Conservation (phyloP, 768 basidiomycete species). For the Myochromella boudieri region DNA sequence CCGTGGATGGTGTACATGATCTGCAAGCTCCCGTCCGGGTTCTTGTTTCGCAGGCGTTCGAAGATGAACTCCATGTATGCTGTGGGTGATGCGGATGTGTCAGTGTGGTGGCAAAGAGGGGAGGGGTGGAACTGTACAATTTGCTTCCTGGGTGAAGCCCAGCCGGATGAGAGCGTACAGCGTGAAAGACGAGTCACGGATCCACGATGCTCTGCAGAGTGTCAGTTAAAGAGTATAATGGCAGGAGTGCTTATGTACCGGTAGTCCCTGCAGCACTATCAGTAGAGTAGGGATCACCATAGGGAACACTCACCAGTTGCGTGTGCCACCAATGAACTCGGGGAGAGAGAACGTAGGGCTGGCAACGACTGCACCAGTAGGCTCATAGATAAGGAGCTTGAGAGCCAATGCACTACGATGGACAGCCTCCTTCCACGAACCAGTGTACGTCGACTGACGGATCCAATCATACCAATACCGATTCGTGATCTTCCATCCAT, state of each 20-base stretch:
- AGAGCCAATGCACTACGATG: constrained; percentile 90
- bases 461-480: constrained; percentile 91
- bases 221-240: background rate
- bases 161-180: constrained; percentile 92
- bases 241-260: constrained; percentile 37
- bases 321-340: constrained; percentile 84
- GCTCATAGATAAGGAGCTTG: constrained; percentile 91
- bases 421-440: constrained; percentile 95
- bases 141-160: constrained; percentile 92
- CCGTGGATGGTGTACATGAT: constrained; percentile 99
- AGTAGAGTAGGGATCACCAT: background rate
- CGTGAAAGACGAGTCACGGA: constrained; percentile 95
- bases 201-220: constrained; percentile 69
- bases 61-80: constrained; percentile 93
- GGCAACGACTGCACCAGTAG: constrained; percentile 92
- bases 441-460: constrained; percentile 82
- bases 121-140: constrained; percentile 46
- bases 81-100: constrained; percentile 23
- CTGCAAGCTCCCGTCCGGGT: constrained; percentile 88
- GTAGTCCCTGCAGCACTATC: constrained; percentile 50
- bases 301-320: constrained; percentile 70
- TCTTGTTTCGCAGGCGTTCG: constrained; percentile 76
- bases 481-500: constrained; percentile 55
- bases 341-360: constrained; percentile 95
- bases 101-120: background rate